These are phyloP conservation scores for Cyberlindnera amylophila DNA, from an alignment of 805 yeast genomes.

Conservation along the genomic window DNA sequence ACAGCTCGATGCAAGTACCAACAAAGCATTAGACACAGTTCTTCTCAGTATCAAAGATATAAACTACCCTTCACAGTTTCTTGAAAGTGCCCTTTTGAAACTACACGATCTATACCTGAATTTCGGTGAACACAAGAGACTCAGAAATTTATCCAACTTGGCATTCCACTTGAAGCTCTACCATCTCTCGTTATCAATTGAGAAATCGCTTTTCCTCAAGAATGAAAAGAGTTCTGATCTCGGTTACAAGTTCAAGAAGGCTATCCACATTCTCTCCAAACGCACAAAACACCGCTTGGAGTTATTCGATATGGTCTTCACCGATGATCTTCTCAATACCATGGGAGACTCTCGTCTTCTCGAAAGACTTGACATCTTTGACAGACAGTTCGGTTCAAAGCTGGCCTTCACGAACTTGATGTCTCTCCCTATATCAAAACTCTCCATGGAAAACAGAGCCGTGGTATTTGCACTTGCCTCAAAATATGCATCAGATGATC, in stretches of 20 bases:
- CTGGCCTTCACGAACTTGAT: conserved; percentile 7
- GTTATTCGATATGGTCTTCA: conserved; percentile 10
- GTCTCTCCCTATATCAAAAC: conserved; percentile 3
- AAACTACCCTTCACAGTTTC: conserved; percentile 5
- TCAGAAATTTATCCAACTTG: conserved; percentile 44
- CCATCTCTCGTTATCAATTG: conserved; percentile 20
- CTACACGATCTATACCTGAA: conserved; percentile 23
- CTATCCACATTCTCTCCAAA: conserved; percentile 28
- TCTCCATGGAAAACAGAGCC: conserved; percentile 20
- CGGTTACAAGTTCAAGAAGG: conserved; percentile 33
- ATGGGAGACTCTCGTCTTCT: conserved; percentile 13
- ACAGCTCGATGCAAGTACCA: neutral
- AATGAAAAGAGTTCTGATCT: conserved; percentile 18
- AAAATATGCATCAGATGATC: conserved; percentile 9
- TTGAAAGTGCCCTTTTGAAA: conserved; percentile 13
- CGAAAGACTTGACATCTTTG: conserved; percentile 17
- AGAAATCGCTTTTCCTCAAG: conserved; percentile 25
- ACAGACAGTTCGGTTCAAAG: conserved; percentile 10
- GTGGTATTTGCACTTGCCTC: conserved; percentile 19
- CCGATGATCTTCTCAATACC: conserved; percentile 12
- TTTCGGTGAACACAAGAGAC: conserved; percentile 34
- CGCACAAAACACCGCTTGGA: neutral
- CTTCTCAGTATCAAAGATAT: neutral
- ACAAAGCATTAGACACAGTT: conserved; percentile 3
- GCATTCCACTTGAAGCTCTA: conserved; percentile 36